A percentile compares a stretch with the other conserved stretches of the same genome.
Evolutionary conservation across 495 filamentous ascomycete species (phyloP).

Genomic region (Glonium stellatum): DNA sequence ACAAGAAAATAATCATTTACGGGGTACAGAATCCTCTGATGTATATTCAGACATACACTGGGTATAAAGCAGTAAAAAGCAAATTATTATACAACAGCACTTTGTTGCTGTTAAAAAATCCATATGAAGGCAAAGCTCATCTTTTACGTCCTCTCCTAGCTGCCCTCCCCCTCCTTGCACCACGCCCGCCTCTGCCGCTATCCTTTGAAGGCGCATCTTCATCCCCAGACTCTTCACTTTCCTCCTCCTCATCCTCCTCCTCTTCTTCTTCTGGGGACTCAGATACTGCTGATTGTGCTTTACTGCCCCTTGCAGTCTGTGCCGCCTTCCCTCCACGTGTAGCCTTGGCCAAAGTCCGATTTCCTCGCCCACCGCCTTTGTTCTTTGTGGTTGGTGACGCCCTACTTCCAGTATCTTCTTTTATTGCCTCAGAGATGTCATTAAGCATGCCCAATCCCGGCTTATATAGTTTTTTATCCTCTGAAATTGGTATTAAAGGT

Average conservation of each 20-base stretch:
- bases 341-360: slow-evolving; percentile 19
- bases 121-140: neutral
- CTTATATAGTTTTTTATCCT: slow-evolving; percentile 24
- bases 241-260: slow-evolving; percentile 32
- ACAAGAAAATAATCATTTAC: no score
- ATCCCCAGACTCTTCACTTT: slow-evolving; percentile 31
- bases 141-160: neutral
- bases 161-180: neutral
- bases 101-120: neutral
- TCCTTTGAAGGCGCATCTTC: slow-evolving; percentile 12
- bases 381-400: slow-evolving; percentile 29
- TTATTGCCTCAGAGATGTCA: slow-evolving; percentile 11
- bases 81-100: neutral
- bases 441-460: slow-evolving; percentile 20
- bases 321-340: slow-evolving; percentile 31
- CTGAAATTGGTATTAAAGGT: slow-evolving; percentile 34
- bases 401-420: slow-evolving; percentile 30
- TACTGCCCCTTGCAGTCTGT: slow-evolving; percentile 27
- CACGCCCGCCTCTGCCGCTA: neutral
- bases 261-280: slow-evolving; percentile 32
- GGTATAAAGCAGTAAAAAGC: neutral
- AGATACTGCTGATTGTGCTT: slow-evolving; percentile 26
- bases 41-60: neutral
- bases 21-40: no score
- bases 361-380: slow-evolving; percentile 18